phyloP scores from a whole-genome alignment of 176 grass and related monocot species.

The Guadua angustifolia region DNA sequence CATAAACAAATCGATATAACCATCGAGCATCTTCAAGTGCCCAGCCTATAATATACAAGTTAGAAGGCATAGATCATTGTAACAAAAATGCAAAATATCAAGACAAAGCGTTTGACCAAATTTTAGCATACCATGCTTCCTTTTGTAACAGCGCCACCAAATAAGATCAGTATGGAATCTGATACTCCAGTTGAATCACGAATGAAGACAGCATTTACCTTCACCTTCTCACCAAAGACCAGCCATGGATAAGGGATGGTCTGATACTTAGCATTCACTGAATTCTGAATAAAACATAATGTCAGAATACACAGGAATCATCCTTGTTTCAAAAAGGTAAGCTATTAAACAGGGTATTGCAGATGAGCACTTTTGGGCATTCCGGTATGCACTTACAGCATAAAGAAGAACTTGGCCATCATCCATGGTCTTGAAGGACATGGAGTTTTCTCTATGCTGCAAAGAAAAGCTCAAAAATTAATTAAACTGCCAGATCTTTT shows the following conservation, averaged over 20 bases:
- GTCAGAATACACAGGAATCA: conserved; percentile 23
- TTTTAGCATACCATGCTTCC: conserved; percentile 62
- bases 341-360: conserved; percentile 1
- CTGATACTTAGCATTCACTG: conserved; percentile 91
- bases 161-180: conserved; percentile 88
- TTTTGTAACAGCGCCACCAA: conserved; percentile 76
- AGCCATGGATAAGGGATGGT: conserved; percentile 93
- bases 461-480: conserved; percentile 44
- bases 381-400: conserved; percentile 64
- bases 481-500: neutral
- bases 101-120: conserved; percentile 26
- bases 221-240: conserved; percentile 95
- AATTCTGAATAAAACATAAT: conserved; percentile 65
- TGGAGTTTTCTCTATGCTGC: conserved; percentile 92
- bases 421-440: conserved; percentile 99
- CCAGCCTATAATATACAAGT: conserved; percentile 58
- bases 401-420: conserved; percentile 97
- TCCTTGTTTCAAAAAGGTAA: neutral
- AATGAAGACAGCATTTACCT: conserved; percentile 94
- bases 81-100: conserved; percentile 24
- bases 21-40: conserved; percentile 96
- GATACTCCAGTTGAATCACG: conserved; percentile 90
- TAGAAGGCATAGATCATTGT: conserved; percentile 13
- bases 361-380: neutral
- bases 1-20: conserved; percentile 98